These are phyloP conservation scores for Thalia dealbata DNA, from an alignment of 176 grass and related monocot species.

Conservation along the genomic window DNA sequence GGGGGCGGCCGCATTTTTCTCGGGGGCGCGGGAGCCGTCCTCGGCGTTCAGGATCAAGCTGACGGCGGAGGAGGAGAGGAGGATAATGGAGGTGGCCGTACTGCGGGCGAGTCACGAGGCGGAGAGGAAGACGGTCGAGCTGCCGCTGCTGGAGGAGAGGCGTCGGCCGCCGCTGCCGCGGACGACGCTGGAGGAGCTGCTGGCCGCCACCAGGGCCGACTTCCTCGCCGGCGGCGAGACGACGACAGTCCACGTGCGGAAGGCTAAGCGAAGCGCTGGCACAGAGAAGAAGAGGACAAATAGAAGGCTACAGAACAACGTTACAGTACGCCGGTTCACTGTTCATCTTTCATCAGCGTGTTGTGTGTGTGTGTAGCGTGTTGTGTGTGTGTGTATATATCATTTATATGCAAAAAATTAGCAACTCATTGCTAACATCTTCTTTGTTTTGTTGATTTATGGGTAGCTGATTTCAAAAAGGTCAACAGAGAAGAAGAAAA, in stretches of 20 bases:
- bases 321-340: too few relatives aligned
- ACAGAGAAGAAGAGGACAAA: too few relatives aligned
- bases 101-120: background rate
- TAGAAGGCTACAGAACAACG: too few relatives aligned
- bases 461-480: conserved; percentile 5
- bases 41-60: background rate
- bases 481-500: background rate
- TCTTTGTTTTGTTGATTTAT: conserved; percentile 1
- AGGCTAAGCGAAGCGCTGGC: too few relatives aligned
- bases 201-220: background rate
- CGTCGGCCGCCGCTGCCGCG: background rate
- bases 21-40: background rate
- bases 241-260: too few relatives aligned
- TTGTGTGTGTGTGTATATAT: too few relatives aligned
- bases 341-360: too few relatives aligned
- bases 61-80: conserved; percentile 1
- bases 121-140: background rate
- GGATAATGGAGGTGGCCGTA: background rate
- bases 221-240: too few relatives aligned
- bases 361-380: too few relatives aligned
- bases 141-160: background rate
- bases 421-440: background rate
- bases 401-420: background rate
- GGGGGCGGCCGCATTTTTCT: background rate
- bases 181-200: conserved; percentile 4